Conservation (phyloP, 83 land plant genomes). For the Picea engelmannii region DNA sequence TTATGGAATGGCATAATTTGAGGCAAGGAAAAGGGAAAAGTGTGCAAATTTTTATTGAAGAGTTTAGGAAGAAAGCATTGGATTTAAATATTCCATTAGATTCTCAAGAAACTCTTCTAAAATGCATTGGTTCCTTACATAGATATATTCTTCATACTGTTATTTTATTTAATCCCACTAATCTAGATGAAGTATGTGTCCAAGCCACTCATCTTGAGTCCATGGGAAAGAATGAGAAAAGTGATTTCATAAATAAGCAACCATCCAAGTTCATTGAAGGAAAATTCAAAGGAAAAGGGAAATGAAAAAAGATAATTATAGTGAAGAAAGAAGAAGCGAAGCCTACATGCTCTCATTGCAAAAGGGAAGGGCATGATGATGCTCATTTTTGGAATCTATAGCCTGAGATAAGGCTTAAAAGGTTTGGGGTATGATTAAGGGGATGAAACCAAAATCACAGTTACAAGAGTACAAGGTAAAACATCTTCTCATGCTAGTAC, state of each 20-base stretch:
- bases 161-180: background rate
- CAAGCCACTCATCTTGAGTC: too few species aligned
- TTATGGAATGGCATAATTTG: too few species aligned
- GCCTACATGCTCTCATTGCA: background rate
- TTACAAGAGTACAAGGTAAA: too few species aligned
- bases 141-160: background rate
- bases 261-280: too few species aligned
- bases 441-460: background rate
- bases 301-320: background rate
- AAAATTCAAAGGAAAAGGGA: background rate
- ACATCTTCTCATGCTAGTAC: too few species aligned
- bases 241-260: too few species aligned
- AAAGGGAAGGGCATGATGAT: background rate
- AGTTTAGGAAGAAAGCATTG: too few species aligned
- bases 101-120: background rate
- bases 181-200: too few species aligned
- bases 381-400: background rate
- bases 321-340: background rate
- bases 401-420: background rate
- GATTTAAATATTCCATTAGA: background rate
- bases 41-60: background rate
- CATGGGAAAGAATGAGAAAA: too few species aligned
- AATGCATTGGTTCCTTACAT: background rate
- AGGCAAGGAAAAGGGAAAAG: too few species aligned
- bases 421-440: too few species aligned